Evolutionary conservation across 176 grass and related monocot genomes (phyloP), one percentile per base, ranked within the genome.

Genomic region (Eremochloa ophiuroides): DNA sequence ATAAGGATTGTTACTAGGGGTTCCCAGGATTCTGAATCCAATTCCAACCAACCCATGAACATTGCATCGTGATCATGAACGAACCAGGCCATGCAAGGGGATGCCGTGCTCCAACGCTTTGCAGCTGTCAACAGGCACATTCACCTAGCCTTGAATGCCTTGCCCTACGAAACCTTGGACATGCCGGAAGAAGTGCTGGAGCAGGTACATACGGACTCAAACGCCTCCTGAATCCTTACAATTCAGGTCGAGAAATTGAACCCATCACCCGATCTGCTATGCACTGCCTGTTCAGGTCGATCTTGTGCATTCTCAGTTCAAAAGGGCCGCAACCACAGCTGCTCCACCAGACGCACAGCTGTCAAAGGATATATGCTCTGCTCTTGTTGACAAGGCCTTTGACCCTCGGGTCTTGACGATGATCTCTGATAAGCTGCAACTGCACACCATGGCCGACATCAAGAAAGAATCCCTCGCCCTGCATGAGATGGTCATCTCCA

Each of bases 101-200:
- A 93, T 59, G 83, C 51, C 40, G 31, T 86, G 41, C 60, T 87
- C 40, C 64, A 60, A 59, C 61, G 81, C 41, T 93, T 98, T 62
- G 76, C 77, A 16, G 62, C 20, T 41, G 88, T 91, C 11, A 98
- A 92, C 86, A 38, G 63, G 14, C 83, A 74, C 72, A 91, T 95
- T 80, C 90, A 89, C 67, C 74, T 79, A 16, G 90, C 88, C 29
- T 61, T 99, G 38, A 75, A 89, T 80, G 56, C 41, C 29, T 66
- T 99, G 31, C 76, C 86, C 42, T 98, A 93, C 80, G 1, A 85
- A 39, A 66, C 86, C 2, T 87, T 98, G 7, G 75, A 90, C 41
- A 82, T 98, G 78, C 88, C 95, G 2, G 88, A 95, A 73, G 90
- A 99, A 78, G 93, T 90, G 69, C 81, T 85, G n/a, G 96, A 99